These are phyloP conservation scores for Scheffersomyces spartinae DNA, from an alignment of 805 yeast genomes.

Conservation along the genomic window DNA sequence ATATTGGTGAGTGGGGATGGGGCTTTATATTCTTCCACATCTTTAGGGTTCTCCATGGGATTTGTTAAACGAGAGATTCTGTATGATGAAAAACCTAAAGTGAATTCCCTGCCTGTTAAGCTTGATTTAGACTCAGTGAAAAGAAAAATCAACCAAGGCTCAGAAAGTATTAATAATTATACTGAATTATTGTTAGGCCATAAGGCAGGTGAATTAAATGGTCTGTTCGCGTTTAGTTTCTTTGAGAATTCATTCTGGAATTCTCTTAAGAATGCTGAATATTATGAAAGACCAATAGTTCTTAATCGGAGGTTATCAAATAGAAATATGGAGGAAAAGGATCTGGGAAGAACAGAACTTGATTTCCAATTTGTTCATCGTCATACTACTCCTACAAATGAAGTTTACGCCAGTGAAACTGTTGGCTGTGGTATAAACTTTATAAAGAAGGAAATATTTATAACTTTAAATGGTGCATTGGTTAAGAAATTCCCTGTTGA, in stretches of 20 bases:
- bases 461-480: conserved; percentile 30
- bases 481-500: conserved; percentile 14
- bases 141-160: too few relatives aligned
- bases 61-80: conserved; percentile 12
- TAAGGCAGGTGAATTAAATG: conserved; percentile 29
- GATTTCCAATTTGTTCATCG: conserved; percentile 26
- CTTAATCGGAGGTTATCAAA: conserved; percentile 22
- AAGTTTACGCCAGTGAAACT: conserved; percentile 13
- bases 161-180: too few relatives aligned
- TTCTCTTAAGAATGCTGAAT: conserved; percentile 20
- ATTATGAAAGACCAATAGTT: conserved; percentile 16
- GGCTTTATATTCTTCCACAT: conserved; percentile 19
- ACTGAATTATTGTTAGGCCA: conserved; percentile 15
- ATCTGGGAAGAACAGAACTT: conserved; percentile 21
- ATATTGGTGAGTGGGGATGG: conserved; percentile 22
- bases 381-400: conserved; percentile 1
- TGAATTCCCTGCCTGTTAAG: conserved; percentile 5
- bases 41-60: conserved; percentile 25
- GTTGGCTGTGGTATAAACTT: conserved; percentile 33
- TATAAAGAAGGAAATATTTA: conserved; percentile 24
- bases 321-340: conserved; percentile 15
- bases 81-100: conserved; percentile 1
- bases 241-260: conserved; percentile 28
- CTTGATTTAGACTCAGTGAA: too few relatives aligned
- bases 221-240: conserved; percentile 30